Percentiles rank a stretch among this genome's conserved stretches.
Conservation (phyloP, 2,329 filamentous ascomycete genomes). For the Graphiopsis chlorocephala region DNA sequence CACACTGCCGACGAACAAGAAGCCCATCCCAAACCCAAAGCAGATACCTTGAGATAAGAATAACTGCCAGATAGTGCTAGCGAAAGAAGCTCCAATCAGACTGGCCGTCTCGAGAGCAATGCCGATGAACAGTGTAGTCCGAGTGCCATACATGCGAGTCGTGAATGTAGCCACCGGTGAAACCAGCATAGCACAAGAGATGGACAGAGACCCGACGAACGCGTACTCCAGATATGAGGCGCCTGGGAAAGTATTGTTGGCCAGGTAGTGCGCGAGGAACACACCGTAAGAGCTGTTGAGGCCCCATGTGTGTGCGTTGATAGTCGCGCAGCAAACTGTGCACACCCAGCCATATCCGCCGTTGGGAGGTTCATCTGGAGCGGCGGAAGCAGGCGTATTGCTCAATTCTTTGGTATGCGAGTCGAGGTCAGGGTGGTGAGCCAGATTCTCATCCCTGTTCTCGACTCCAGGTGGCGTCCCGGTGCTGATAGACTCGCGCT, state of each 20-base stretch:
- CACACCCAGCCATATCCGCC: constrained; percentile 62
- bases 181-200: constrained; percentile 63
- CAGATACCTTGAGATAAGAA: constrained; percentile 71
- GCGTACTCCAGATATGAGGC: constrained; percentile 67
- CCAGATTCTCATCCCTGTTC: neutral
- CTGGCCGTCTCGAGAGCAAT: constrained; percentile 61
- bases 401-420: neutral
- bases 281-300: constrained; percentile 59
- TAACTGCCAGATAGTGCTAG: constrained; percentile 68
- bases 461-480: neutral
- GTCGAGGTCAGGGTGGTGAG: neutral
- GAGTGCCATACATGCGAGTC: constrained; percentile 62
- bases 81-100: constrained; percentile 69
- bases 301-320: constrained; percentile 50
- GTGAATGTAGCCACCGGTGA: constrained; percentile 65
- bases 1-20: constrained; percentile 68
- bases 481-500: neutral
- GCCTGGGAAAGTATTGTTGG: constrained; percentile 59
- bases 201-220: constrained; percentile 71
- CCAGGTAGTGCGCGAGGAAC: constrained; percentile 73
- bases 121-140: constrained; percentile 62
- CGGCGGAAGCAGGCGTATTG: neutral
- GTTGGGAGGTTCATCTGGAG: constrained; percentile 33
- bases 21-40: constrained; percentile 77
- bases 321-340: constrained; percentile 43